Evolutionary conservation across 1,139 yeast species (phyloP).

Genomic region (Scheffersomyces segobiensis): DNA sequence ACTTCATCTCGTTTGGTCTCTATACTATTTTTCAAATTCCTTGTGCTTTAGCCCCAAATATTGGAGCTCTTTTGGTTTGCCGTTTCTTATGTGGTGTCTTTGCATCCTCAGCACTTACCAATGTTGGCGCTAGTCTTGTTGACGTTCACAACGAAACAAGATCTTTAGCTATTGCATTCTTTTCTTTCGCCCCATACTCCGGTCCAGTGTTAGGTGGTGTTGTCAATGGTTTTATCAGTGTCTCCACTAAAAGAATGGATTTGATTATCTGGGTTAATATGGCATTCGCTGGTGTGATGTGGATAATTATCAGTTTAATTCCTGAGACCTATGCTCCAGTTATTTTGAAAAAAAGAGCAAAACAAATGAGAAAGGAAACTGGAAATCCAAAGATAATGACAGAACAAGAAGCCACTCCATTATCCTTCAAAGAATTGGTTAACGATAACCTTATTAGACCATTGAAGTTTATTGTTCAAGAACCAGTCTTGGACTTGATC

Average conservation of each 20-base stretch:
- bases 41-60: slow-evolving; percentile 82
- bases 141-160: slow-evolving; percentile 80
- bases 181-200: slow-evolving; percentile 89
- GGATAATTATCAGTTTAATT: slow-evolving; percentile 59
- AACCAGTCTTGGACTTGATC: slow-evolving; percentile 80
- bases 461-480: slow-evolving; percentile 67
- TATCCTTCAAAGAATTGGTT: slow-evolving; percentile 62
- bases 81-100: slow-evolving; percentile 87
- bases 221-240: slow-evolving; percentile 81
- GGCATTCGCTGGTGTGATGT: slow-evolving; percentile 87
- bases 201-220: slow-evolving; percentile 94
- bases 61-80: slow-evolving; percentile 76
- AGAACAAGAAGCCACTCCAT: slow-evolving; percentile 82
- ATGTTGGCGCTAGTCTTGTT: slow-evolving; percentile 89
- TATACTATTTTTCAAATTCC: slow-evolving; percentile 84
- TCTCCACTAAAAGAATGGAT: slow-evolving; percentile 65
- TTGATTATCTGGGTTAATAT: slow-evolving; percentile 85
- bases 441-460: slow-evolving; percentile 75
- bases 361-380: slow-evolving; percentile 69
- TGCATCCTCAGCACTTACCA: slow-evolving; percentile 78
- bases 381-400: slow-evolving; percentile 85
- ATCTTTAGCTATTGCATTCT: slow-evolving; percentile 87
- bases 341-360: slow-evolving; percentile 73
- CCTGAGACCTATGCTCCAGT: slow-evolving; percentile 95
- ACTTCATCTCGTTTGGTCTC: slow-evolving; percentile 69